Conservation (phyloP, 2,329 filamentous ascomycete genomes). For the Coniella vitis region DNA sequence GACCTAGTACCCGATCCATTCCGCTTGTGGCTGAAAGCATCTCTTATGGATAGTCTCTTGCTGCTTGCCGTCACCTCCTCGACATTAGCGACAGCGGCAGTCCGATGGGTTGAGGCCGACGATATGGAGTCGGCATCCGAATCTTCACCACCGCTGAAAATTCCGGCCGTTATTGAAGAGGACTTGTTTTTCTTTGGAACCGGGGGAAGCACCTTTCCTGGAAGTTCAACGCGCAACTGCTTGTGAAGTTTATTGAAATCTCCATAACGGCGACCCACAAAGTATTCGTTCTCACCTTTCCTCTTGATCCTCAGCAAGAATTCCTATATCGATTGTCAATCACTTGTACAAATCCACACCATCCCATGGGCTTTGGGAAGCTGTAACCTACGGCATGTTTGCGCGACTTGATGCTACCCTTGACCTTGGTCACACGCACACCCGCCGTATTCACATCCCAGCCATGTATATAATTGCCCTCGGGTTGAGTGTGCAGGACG, state of each 20-base stretch:
- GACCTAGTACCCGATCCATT: constrained; percentile 31
- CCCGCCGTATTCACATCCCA: constrained; percentile 97
- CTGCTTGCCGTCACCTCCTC: constrained; percentile 20
- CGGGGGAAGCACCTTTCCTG: constrained; percentile 80
- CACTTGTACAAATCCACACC: neutral
- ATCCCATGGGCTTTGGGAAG: neutral
- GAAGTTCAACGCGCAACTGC: constrained; percentile 73
- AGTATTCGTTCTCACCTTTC: constrained; percentile 66
- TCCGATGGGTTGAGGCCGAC: constrained; percentile 64
- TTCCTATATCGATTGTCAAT: constrained; percentile 46
- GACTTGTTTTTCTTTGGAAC: constrained; percentile 90
- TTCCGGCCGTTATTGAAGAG: constrained; percentile 49
- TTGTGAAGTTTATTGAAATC: constrained; percentile 80
- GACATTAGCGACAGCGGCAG: constrained; percentile 20
- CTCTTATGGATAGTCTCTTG: constrained; percentile 36
- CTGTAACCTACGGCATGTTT: constrained; percentile 73
- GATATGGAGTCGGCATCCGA: constrained; percentile 77
- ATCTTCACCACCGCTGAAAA: constrained; percentile 44
- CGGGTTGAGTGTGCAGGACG: constrained; percentile 76
- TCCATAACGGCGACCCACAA: constrained; percentile 79
- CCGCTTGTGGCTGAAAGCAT: constrained; percentile 27
- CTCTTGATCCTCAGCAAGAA: constrained; percentile 83
- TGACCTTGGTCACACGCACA: constrained; percentile 72
- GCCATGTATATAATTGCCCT: constrained; percentile 87
- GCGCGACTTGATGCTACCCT: constrained; percentile 82